Percentiles rank a stretch among this genome's conserved stretches.
phyloP scores from a whole-genome alignment of 2,329 filamentous ascomycete species.

The Fusarium sambucinum region DNA sequence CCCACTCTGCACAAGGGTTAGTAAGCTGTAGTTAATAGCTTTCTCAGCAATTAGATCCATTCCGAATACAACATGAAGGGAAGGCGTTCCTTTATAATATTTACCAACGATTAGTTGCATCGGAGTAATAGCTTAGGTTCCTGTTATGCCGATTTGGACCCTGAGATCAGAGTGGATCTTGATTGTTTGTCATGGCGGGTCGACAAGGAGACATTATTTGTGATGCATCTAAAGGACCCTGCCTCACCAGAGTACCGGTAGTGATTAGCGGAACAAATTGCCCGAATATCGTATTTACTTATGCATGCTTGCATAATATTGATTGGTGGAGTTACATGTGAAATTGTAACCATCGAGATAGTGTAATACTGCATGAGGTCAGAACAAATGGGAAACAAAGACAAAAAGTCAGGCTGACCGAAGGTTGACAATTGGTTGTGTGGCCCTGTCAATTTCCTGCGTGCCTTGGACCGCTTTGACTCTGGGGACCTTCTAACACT shows the following conservation, averaged over 20 bases:
- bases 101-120: neutral
- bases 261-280: neutral
- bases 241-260: neutral
- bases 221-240: neutral
- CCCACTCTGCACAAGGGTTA: constrained; percentile 20
- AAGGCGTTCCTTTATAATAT: neutral
- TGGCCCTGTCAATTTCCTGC: fast-evolving
- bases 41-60: constrained; percentile 24
- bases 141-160: neutral
- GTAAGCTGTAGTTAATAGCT: constrained; percentile 31
- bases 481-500: neutral
- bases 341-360: neutral
- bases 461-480: fast-evolving
- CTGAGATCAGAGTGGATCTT: neutral
- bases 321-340: neutral
- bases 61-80: neutral
- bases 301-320: constrained; percentile 19
- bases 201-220: neutral
- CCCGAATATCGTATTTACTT: neutral
- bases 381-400: neutral
- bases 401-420: neutral
- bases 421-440: neutral
- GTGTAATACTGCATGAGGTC: neutral
- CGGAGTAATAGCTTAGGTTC: neutral
- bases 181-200: neutral